Evolutionary conservation across 192 early-diverging fungal species (phyloP).

Genomic region (Entomortierella lignicola): DNA sequence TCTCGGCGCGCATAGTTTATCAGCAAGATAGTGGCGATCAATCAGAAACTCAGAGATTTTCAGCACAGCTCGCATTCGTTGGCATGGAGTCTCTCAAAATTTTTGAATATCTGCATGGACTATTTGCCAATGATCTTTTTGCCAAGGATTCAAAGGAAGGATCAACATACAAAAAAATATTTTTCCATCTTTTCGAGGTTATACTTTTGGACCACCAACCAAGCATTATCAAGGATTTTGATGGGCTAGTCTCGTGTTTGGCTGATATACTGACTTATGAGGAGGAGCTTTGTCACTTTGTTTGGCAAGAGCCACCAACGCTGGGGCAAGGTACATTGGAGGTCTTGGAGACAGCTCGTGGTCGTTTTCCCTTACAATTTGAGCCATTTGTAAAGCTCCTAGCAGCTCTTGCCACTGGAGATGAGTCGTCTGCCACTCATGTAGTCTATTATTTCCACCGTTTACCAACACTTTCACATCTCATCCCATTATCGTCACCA

Average conservation of each 20-base stretch:
- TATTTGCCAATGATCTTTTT: conserved; percentile 39
- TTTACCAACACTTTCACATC: conserved; percentile 29
- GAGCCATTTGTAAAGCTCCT: conserved; percentile 39
- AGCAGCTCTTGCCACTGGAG: conserved; percentile 35
- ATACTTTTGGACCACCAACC: conserved; percentile 28
- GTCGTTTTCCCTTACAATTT: conserved; percentile 48
- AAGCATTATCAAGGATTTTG: conserved; percentile 40
- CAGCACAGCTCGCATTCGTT: conserved; percentile 26
- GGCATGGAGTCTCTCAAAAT: conserved; percentile 30
- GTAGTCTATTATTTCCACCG: conserved; percentile 35
- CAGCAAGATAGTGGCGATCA: conserved; percentile 3
- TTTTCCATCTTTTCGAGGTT: conserved; percentile 33
- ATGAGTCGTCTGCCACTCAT: conserved; percentile 32
- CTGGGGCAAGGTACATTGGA: conserved; percentile 35
- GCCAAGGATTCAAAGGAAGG: conserved; percentile 9
- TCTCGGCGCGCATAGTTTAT: conserved; percentile 20
- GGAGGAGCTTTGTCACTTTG: conserved; percentile 14
- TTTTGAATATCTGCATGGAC: conserved; percentile 18
- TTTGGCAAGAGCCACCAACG: conserved; percentile 26
- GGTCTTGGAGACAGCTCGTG: conserved; percentile 39
- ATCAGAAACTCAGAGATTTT: conserved; percentile 4
- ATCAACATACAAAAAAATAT: conserved; percentile 26
- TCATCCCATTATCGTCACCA: conserved; percentile 21
- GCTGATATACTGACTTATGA: conserved; percentile 26
- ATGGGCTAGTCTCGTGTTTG: conserved; percentile 27